Percentiles rank a stretch among this genome's conserved stretches.
Conservation (phyloP, 2,329 filamentous ascomycete species). For the Botrytis fragariae region DNA sequence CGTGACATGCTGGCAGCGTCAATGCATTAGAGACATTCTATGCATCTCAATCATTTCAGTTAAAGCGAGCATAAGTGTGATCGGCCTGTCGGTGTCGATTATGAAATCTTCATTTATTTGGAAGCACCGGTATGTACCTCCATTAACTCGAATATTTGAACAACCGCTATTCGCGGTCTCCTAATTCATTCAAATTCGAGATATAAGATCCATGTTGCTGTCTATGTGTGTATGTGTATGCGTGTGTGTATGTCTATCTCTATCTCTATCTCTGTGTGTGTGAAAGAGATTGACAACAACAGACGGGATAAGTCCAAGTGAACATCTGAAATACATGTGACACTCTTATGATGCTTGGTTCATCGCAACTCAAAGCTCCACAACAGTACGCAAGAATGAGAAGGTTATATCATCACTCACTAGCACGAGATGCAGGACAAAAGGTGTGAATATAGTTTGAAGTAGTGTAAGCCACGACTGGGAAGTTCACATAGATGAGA, state of each 20-base stretch:
- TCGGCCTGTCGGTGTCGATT: slow-evolving; percentile 2
- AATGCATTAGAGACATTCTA: slow-evolving; percentile 17
- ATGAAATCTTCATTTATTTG: neutral
- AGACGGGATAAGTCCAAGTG: neutral
- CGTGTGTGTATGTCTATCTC: neutral
- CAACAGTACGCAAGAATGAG: slow-evolving; percentile 1
- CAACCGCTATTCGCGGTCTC: slow-evolving; percentile 1
- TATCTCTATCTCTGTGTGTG: no score
- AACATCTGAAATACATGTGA: slow-evolving; percentile 11
- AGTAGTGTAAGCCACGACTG: neutral
- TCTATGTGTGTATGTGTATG: neutral
- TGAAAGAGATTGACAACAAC: slow-evolving; percentile 1
- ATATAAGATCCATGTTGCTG: neutral
- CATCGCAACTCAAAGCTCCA: neutral
- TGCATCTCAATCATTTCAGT: slow-evolving; percentile 8
- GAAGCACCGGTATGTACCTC: neutral
- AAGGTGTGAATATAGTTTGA: neutral
- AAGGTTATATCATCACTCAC: slow-evolving; percentile 8
- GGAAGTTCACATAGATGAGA: neutral
- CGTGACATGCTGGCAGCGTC: slow-evolving; percentile 15
- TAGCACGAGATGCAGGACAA: neutral
- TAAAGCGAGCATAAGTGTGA: slow-evolving; percentile 1
- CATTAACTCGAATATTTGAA: neutral
- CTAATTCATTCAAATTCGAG: neutral
- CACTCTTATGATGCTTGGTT: neutral